Evolutionary conservation across 2,329 filamentous ascomycete genomes (phyloP).

Genomic region (Xylaria sp.): DNA sequence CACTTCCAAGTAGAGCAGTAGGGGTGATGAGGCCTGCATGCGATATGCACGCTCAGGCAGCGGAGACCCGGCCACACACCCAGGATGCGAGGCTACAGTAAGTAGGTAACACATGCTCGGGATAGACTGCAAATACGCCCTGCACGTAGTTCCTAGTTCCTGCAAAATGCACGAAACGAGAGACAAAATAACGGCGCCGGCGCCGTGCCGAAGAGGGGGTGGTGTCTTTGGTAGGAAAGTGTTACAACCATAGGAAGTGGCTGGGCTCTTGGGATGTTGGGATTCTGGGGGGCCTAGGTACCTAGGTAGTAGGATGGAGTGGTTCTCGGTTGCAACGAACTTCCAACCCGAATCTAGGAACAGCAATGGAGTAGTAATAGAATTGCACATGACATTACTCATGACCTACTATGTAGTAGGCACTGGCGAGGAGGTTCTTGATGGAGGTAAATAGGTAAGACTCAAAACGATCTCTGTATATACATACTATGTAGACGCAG

Average conservation of each 20-base stretch:
- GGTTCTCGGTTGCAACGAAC: background rate
- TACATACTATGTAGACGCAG: too few species aligned
- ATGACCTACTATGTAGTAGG: too few species aligned
- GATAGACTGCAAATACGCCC: background rate
- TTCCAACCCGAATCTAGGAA: background rate
- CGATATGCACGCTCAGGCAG: slow-evolving; percentile 24
- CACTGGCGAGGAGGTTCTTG: too few species aligned
- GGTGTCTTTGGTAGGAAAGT: background rate
- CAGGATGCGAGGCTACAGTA: background rate
- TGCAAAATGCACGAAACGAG: slow-evolving; percentile 11
- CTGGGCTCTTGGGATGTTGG: background rate
- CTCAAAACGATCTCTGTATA: too few species aligned
- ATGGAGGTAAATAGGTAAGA: too few species aligned
- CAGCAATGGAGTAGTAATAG: background rate
- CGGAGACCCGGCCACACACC: background rate
- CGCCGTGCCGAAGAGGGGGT: background rate
- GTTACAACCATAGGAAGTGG: background rate
- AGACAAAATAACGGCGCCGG: slow-evolving; percentile 1
- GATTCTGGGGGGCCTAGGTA: background rate
- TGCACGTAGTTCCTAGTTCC: slow-evolving; percentile 8
- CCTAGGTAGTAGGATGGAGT: too few species aligned
- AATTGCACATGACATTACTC: too few species aligned
- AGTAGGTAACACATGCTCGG: background rate
- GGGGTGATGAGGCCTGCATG: slow-evolving; percentile 7
- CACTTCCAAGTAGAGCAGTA: too few species aligned